Conservation (phyloP, 768 basidiomycete genomes). For the Mycena leptocephala region DNA sequence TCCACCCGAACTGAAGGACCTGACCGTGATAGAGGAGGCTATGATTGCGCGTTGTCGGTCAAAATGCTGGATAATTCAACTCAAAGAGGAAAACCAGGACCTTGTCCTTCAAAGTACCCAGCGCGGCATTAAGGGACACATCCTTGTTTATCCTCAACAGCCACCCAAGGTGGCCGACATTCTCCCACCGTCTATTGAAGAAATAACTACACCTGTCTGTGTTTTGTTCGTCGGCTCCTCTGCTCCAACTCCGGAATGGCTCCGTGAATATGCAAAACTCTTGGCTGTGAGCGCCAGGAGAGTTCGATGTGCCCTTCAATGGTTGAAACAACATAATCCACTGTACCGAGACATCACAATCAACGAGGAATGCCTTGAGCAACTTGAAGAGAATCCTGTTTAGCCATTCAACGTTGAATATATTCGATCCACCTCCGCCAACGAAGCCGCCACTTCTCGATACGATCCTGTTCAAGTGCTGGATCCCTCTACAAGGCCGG, state of each 20-base stretch:
- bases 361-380: neutral
- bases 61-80: too few species aligned
- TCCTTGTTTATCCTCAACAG: too few species aligned
- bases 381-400: neutral
- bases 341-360: neutral
- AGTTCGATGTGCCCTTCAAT: neutral
- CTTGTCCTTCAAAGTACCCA: too few species aligned
- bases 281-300: neutral
- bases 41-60: too few species aligned
- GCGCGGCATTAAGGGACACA: too few species aligned
- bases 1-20: too few species aligned
- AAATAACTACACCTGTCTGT: too few species aligned
- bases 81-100: too few species aligned
- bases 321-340: neutral
- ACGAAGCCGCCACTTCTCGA: neutral
- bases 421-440: neutral
- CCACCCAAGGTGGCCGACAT: too few species aligned
- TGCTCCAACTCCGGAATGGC: neutral
- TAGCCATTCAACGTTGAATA: constrained; percentile 11
- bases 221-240: neutral
- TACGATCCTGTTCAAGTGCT: neutral
- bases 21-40: too few species aligned
- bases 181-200: too few species aligned
- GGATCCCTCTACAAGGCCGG: too few species aligned
- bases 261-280: neutral